These are phyloP conservation scores for Rosa rugosa DNA, from an alignment of 306 rosid species.

Conservation along the genomic window DNA sequence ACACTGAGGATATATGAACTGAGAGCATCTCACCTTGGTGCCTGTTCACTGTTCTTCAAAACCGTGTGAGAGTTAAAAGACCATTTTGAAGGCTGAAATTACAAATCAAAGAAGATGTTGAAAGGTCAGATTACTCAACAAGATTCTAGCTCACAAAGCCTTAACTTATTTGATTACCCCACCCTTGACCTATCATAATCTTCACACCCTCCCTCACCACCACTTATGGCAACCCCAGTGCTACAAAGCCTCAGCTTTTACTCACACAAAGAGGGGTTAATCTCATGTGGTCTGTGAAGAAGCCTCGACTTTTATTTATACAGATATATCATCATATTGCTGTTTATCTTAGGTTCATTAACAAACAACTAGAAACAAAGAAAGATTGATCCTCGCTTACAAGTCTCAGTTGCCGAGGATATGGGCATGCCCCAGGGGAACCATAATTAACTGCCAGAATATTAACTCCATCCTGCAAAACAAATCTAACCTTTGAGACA, in stretches of 20 bases:
- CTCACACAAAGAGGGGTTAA: not conserved
- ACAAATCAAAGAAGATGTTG: constrained; percentile 23
- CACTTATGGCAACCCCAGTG: not conserved
- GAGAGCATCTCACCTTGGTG: constrained; percentile 65
- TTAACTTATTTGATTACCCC: not conserved
- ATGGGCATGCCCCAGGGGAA: constrained; percentile 77
- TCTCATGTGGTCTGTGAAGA: not conserved
- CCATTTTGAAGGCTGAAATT: constrained; percentile 84
- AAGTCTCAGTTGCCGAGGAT: constrained; percentile 74
- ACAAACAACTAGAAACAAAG: constrained; percentile 18
- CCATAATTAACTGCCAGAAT: constrained; percentile 89
- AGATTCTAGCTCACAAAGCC: constrained; percentile 6
- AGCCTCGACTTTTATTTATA: not conserved
- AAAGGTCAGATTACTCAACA: constrained; percentile 17
- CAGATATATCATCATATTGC: not conserved
- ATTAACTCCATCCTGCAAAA: constrained; percentile 78
- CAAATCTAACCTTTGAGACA: constrained; percentile 11
- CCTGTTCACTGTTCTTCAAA: constrained; percentile 90
- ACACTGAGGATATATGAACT: not conserved
- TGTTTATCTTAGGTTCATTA: constrained; percentile 20
- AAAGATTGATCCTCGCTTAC: constrained; percentile 44
- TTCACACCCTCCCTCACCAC: not conserved
- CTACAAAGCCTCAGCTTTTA: not conserved
- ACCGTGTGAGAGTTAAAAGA: constrained; percentile 79
- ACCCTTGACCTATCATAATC: not conserved